Evolutionary conservation across 1,284 basidiomycete genomes (phyloP).

Genomic region (Marasmius fiardii): DNA sequence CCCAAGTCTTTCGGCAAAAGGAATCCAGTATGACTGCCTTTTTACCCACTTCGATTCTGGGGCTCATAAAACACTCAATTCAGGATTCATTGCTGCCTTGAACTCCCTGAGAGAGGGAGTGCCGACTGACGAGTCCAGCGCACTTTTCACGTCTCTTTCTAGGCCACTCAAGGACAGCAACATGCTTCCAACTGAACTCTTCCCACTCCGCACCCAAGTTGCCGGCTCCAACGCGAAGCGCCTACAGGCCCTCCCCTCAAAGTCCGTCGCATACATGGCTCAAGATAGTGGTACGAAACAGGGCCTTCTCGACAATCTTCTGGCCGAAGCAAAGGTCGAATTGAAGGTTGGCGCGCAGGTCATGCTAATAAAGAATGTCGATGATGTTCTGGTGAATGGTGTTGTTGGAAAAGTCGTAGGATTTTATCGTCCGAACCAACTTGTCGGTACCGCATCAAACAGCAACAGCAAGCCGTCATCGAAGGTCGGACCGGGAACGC

Average conservation of each 20-base stretch:
- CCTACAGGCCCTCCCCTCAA: conserved; percentile 25
- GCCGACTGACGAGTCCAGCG: conserved; percentile 17
- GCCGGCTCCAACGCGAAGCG: conserved; percentile 30
- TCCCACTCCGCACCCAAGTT: conserved; percentile 33
- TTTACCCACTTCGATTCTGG: neutral
- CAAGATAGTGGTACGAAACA: conserved; percentile 35
- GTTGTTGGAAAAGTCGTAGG: conserved; percentile 65
- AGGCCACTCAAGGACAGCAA: conserved; percentile 18
- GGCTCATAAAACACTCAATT: neutral
- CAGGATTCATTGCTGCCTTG: conserved; percentile 71
- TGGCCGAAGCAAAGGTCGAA: conserved; percentile 45
- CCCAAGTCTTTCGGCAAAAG: conserved; percentile 69
- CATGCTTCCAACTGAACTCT: conserved; percentile 34
- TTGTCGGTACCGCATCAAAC: neutral
- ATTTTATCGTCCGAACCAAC: conserved; percentile 34
- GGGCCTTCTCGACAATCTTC: conserved; percentile 42
- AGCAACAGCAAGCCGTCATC: neutral
- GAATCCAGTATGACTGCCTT: conserved; percentile 38
- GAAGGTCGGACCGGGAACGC: conserved; percentile 3
- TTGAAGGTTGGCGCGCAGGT: conserved; percentile 58
- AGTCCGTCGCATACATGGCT: conserved; percentile 24
- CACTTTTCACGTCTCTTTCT: conserved; percentile 20
- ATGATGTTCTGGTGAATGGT: conserved; percentile 75
- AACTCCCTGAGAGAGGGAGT: conserved; percentile 22
- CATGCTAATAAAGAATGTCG: conserved; percentile 79